Base-by-base conservation (phyloP, 2,329 filamentous ascomycete species). In the Scolecobasidium constrictum region DNA sequence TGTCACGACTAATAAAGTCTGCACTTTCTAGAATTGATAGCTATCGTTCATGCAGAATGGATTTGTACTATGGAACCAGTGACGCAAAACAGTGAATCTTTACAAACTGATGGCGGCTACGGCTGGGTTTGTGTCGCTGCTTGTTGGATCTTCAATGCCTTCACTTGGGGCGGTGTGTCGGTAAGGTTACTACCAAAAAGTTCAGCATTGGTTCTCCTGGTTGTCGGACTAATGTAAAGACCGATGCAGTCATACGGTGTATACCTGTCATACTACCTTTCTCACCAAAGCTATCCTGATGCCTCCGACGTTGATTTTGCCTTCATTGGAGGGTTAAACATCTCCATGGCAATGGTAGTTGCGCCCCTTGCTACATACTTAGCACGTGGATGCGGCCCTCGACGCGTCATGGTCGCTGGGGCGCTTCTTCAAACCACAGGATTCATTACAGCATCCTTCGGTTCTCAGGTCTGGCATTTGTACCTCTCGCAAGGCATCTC, bases 261-360 rank as follows among this genome's bases (percentile, higher is more conserved):
- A 12, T 68, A 66, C 43, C 56, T 69, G 0, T 56, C 60, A 4
- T 58, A 66, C 40, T 69, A 65, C 44, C 53, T 67, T 12, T 45
- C 52, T 5, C 49, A 57, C 28, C 41, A 56, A 6, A 52, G 53
- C 6, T 67, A 63, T 39, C 52, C 56, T 0, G 51, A 50, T 13
- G 59, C 64, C 12, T 53, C 51, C 1, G 39, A 56, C 0, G 51
- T 64, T 34, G 57, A 64, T 43, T 66, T 60, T 48, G 62, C 61
- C 4, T 56, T 64, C 35, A 56, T 66, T 19, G 63, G 64, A 4
- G 61, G 63, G 13, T 50, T 67, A 19, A 57, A 58, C 41, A 61
- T 66, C 44, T 49, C 55, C 3, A 46, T 55, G 4, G 50, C 56
- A 13, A 54, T 66, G 51, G 47, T 65, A 0, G 44, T 61, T 2